Evolutionary conservation across 139 green algal species (phyloP).

Genomic region (Picochlorum sp.): DNA sequence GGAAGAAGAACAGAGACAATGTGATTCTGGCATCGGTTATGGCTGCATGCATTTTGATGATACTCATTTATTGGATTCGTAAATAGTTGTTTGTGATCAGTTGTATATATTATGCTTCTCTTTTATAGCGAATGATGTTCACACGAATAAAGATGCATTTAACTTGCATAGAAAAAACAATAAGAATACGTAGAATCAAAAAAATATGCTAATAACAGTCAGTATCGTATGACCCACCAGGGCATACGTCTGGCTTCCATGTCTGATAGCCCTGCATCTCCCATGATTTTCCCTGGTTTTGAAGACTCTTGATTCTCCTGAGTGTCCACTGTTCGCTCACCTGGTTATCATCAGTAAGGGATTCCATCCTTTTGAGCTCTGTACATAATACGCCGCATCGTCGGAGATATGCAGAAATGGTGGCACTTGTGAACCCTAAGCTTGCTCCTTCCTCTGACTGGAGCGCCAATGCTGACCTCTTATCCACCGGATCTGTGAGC

Average conservation of each 20-base stretch:
- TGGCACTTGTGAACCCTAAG: neutral
- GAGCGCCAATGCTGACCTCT: conserved; percentile 4
- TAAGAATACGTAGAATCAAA: too few species aligned
- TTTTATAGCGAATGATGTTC: too few species aligned
- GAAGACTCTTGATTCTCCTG: neutral
- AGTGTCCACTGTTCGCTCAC: neutral
- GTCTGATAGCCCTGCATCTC: neutral
- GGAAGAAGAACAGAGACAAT: conserved; percentile 74
- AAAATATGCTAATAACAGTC: neutral
- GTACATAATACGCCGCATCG: neutral
- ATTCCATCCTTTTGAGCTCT: neutral
- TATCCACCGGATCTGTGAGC: conserved; percentile 10
- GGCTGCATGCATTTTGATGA: conserved; percentile 67
- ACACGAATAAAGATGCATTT: neutral
- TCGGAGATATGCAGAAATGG: neutral
- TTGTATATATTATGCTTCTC: too few species aligned
- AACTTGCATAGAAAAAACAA: too few species aligned
- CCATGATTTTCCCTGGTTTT: neutral
- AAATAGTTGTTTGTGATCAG: too few species aligned
- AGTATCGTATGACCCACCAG: neutral
- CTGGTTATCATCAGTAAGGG: neutral
- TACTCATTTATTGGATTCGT: conserved; percentile 73
- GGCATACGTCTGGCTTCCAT: neutral
- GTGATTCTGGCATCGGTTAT: conserved; percentile 77
- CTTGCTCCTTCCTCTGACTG: conserved; percentile 14